Percentiles rank a stretch among this genome's conserved stretches.
Conservation (phyloP, 345 rosid species). For the Rubroshorea leprosula region DNA sequence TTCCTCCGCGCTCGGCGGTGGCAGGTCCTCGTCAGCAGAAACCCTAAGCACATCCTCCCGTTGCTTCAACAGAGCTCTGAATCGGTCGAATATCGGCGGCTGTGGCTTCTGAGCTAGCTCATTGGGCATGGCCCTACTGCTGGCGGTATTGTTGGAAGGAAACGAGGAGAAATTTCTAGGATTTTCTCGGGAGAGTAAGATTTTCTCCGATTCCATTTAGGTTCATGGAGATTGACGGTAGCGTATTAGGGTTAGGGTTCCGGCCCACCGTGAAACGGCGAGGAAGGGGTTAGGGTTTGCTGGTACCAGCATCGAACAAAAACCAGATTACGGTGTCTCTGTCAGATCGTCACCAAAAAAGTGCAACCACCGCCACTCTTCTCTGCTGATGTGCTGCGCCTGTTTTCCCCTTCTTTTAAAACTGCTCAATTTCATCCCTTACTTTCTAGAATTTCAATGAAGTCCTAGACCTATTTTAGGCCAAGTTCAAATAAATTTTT, state of each 20-base stretch:
- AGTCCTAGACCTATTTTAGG: not conserved
- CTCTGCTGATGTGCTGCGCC: not conserved
- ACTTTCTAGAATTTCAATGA: not conserved
- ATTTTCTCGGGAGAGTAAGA: constrained; percentile 21
- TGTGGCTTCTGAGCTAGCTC: constrained; percentile 59
- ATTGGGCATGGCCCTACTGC: constrained; percentile 39
- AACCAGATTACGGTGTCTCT: constrained; percentile 4
- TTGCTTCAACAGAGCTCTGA: constrained; percentile 58
- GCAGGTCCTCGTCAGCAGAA: constrained; percentile 24
- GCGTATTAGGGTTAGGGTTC: constrained; percentile 6
- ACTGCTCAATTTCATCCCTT: not conserved
- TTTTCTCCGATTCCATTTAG: constrained; percentile 29
- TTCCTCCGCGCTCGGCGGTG: constrained; percentile 38
- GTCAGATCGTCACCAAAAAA: not conserved
- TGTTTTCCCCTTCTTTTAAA: not conserved
- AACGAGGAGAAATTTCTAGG: constrained; percentile 22
- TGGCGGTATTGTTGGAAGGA: constrained; percentile 8
- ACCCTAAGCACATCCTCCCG: constrained; percentile 46
- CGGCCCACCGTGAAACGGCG: constrained; percentile 12
- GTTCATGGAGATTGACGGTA: not conserved
- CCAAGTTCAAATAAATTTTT: not conserved
- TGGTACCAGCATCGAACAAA: constrained; percentile 14
- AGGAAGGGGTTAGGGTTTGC: constrained; percentile 15
- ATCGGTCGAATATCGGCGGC: constrained; percentile 53
- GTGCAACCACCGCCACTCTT: not conserved